phyloP scores from a whole-genome alignment of 257 asterid genomes.

The Solanum neorickii region DNA sequence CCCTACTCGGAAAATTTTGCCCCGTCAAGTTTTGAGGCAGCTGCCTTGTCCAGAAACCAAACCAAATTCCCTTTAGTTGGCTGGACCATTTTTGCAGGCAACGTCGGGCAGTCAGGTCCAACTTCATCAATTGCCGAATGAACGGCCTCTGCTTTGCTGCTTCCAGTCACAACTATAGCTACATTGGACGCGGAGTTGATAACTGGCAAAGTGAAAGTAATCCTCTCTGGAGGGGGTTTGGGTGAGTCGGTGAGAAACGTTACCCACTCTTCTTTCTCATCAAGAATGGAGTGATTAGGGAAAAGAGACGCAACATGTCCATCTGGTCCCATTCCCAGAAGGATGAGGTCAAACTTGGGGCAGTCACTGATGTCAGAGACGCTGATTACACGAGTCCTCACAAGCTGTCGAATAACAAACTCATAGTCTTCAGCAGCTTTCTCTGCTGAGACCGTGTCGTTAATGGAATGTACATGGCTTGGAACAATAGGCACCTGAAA shows the following conservation, averaged over 20 bases:
- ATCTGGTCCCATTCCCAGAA: constrained; percentile 55
- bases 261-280: constrained; percentile 50
- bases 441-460: constrained; percentile 69
- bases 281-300: constrained; percentile 29
- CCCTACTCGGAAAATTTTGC: constrained; percentile 32
- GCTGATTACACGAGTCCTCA: constrained; percentile 57
- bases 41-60: constrained; percentile 71
- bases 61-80: constrained; percentile 63
- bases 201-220: constrained; percentile 54
- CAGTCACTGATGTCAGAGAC: constrained; percentile 42
- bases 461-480: constrained; percentile 71
- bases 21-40: constrained; percentile 55
- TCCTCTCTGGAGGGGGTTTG: constrained; percentile 57
- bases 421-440: constrained; percentile 84
- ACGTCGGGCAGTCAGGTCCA: constrained; percentile 19
- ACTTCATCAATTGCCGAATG: constrained; percentile 36
- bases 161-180: constrained; percentile 36
- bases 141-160: constrained; percentile 46
- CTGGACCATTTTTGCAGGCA: constrained; percentile 64
- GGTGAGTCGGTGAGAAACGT: constrained; percentile 55
- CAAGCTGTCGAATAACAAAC: constrained; percentile 73
- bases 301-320: constrained; percentile 63
- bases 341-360: constrained; percentile 57
- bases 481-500: constrained; percentile 77
- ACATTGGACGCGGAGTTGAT: constrained; percentile 56